Conservation (phyloP, 2,329 filamentous ascomycete genomes). For the Stylonectria norvegica region DNA sequence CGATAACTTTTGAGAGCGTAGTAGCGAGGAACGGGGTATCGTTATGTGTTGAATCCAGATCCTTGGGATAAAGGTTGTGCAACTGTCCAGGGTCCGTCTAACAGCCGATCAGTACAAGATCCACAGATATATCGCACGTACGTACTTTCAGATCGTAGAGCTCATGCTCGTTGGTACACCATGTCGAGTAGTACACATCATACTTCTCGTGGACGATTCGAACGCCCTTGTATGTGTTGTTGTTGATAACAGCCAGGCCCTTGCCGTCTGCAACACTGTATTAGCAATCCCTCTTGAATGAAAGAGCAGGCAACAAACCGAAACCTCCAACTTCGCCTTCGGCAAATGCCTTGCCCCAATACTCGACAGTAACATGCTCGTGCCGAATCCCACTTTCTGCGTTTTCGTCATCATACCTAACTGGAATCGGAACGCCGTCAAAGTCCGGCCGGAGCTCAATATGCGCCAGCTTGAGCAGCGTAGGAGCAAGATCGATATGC, state of each 20-base stretch:
- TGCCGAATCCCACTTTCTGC: constrained; percentile 30
- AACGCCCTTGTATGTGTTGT: constrained; percentile 61
- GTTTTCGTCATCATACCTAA: constrained; percentile 27
- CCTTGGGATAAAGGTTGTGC: constrained; percentile 37
- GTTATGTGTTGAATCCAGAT: not conserved
- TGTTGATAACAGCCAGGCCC: constrained; percentile 18
- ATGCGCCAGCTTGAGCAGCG: constrained; percentile 47
- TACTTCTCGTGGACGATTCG: constrained; percentile 54
- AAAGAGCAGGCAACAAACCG: constrained; percentile 14
- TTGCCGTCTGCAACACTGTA: constrained; percentile 16
- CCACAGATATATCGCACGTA: not conserved
- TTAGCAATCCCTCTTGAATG: constrained; percentile 6
- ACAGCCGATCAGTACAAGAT: constrained; percentile 5
- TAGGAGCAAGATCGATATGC: constrained; percentile 63
- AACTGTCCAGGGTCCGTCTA: constrained; percentile 53
- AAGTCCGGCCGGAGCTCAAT: constrained; percentile 46
- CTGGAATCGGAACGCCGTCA: constrained; percentile 53
- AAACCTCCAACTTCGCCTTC: constrained; percentile 35
- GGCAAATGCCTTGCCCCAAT: constrained; percentile 45
- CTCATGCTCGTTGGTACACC: constrained; percentile 66
- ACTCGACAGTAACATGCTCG: constrained; percentile 59
- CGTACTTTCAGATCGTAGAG: constrained; percentile 57
- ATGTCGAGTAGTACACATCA: constrained; percentile 63
- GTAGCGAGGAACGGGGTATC: constrained; percentile 17
- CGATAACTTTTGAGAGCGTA: constrained; percentile 37